Percentiles rank a stretch among this genome's conserved stretches.
phyloP scores from a whole-genome alignment of 1,139 yeast species.

The Candida anutae region DNA sequence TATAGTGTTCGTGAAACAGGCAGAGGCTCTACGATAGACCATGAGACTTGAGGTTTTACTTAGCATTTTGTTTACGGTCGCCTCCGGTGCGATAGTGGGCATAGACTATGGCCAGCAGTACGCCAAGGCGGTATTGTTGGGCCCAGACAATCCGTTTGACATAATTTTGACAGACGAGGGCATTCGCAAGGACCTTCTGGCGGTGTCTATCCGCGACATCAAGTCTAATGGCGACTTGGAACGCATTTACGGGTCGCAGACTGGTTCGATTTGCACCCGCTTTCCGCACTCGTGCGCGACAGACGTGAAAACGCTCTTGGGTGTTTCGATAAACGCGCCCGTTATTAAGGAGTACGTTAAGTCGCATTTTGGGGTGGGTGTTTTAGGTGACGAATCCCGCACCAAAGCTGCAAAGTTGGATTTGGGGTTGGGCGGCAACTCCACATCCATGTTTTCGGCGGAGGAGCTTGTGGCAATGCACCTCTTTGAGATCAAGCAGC shows the following conservation, averaged over 20 bases:
- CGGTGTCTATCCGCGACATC: constrained; percentile 50
- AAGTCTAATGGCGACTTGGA: constrained; percentile 41
- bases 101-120: constrained; percentile 86
- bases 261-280: constrained; percentile 62
- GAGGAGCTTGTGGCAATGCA: constrained; percentile 88
- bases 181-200: constrained; percentile 81
- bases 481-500: constrained; percentile 52
- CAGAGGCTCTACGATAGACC: no score
- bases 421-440: constrained; percentile 35
- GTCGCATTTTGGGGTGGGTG: constrained; percentile 55
- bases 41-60: constrained; percentile 5
- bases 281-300: constrained; percentile 66
- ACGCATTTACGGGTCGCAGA: constrained; percentile 73
- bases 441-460: constrained; percentile 32
- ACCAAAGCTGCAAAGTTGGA: constrained; percentile 51
- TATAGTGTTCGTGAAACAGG: no score
- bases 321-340: constrained; percentile 46
- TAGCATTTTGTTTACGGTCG: constrained; percentile 8
- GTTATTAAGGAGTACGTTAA: constrained; percentile 33
- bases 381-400: constrained; percentile 32
- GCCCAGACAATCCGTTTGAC: constrained; percentile 87
- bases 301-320: constrained; percentile 65
- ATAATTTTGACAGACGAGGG: constrained; percentile 84
- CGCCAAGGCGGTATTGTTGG: constrained; percentile 81
- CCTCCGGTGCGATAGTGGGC: constrained; percentile 64